Evolutionary conservation across 106 monocot species (phyloP).

Genomic region (Dendrobium chrysotoxum): DNA sequence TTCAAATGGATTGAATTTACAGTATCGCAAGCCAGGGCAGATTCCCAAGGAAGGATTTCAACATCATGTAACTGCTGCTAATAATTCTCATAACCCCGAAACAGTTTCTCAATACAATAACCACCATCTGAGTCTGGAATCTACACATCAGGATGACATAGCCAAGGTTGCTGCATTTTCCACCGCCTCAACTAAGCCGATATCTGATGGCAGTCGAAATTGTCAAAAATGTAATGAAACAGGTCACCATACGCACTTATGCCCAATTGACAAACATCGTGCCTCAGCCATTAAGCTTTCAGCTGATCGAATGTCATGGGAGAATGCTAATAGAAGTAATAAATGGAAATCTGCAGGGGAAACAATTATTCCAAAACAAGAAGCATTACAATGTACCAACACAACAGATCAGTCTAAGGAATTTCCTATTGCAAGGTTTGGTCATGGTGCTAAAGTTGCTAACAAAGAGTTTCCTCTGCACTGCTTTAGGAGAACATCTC

Average conservation of each 20-base stretch:
- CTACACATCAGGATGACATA: slow-evolving; percentile 28
- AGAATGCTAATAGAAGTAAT: slow-evolving; percentile 22
- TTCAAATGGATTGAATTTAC: slow-evolving; percentile 20
- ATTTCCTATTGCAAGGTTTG: slow-evolving; percentile 3
- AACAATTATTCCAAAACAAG: background rate
- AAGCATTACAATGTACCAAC: slow-evolving; percentile 7
- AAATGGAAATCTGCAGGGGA: slow-evolving; percentile 26
- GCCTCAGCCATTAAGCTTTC: slow-evolving; percentile 54
- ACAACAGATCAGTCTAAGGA: slow-evolving; percentile 15
- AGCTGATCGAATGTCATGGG: slow-evolving; percentile 38
- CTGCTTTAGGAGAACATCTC: slow-evolving; percentile 11
- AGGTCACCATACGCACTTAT: slow-evolving; percentile 66
- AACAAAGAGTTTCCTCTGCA: slow-evolving; percentile 14
- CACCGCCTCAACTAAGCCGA: slow-evolving; percentile 20
- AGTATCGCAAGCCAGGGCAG: slow-evolving; percentile 24
- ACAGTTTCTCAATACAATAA: slow-evolving; percentile 6
- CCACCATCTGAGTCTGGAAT: slow-evolving; percentile 14
- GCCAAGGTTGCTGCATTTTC: slow-evolving; percentile 20
- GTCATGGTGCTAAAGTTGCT: slow-evolving; percentile 6
- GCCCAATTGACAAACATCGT: slow-evolving; percentile 49
- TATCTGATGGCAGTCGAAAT: slow-evolving; percentile 17
- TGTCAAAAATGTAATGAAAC: slow-evolving; percentile 62
- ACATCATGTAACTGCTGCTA: slow-evolving; percentile 9
- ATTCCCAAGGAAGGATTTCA: background rate
- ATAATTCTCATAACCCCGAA: slow-evolving; percentile 11